Base-by-base conservation (phyloP, 768 basidiomycete species). In the Boletus vinaceobasis region DNA sequence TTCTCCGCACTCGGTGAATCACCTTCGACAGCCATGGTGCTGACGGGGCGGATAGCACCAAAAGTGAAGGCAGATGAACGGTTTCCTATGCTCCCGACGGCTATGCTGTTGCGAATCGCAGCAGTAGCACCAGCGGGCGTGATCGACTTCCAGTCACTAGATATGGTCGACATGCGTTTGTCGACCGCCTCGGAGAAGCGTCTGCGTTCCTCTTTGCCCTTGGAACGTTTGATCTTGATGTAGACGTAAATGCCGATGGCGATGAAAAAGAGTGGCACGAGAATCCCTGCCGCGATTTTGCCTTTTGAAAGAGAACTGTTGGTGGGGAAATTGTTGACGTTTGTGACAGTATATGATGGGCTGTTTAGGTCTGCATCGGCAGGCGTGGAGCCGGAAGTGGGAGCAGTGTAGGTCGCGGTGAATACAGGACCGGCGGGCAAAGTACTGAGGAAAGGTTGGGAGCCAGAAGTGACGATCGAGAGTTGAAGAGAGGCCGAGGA, bases 111-210 rank as follows among this genome's bases (percentile, higher is more conserved):
- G 55, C 89, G 81, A 59, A 93, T 86, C 11, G 88, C 90, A 33
- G 84, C 87, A 21, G 76, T 75, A 1, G 89, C 90, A 45, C 88
- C 90, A 5, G 81, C 84, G 6, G 76, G 74, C 8, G 85, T 81
- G 61, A 90, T 83, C 42, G 79, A 77, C 67, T 85, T 86, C 90
- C 90, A 92, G 64, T 90, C 87, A 19, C 78, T 73, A 7, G 84
- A 85, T 60, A 91, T 88, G 46, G 86, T 88, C 2, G 84, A 86
- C 90, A 93, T 91, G 68, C 90, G 86, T 69, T 83, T 84, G 73
- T 93, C 90, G 68, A 93, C 69, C 10, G 75, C 79, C 66, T 84
- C 78, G 38, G 79, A 83, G 77, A 82, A 93, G 21, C 76, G 76
- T 67, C 73, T 78, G 63, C 80, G 76, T 66, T 86, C 77, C 29